These are phyloP conservation scores for Rusavskia elegans DNA, from an alignment of 495 filamentous ascomycete species.

Conservation along the genomic window DNA sequence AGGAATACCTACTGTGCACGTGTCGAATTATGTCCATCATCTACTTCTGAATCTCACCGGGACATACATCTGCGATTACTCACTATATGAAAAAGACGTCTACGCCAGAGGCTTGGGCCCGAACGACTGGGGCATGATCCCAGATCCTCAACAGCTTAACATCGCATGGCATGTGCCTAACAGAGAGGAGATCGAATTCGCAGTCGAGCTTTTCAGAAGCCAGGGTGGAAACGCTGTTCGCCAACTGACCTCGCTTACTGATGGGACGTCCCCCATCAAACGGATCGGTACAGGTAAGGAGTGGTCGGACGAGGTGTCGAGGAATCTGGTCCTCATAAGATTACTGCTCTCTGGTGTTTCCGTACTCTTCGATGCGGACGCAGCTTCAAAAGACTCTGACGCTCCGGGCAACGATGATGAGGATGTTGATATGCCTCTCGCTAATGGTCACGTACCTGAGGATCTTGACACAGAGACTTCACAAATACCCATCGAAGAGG, in stretches of 20 bases:
- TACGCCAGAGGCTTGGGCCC: constrained; percentile 39
- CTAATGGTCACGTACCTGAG: constrained; percentile 27
- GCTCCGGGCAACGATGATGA: constrained; percentile 16
- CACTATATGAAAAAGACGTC: constrained; percentile 60
- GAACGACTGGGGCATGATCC: constrained; percentile 61
- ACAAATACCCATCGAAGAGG: constrained; percentile 39
- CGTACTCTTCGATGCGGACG: constrained; percentile 69
- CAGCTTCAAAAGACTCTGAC: constrained; percentile 26
- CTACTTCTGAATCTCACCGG: constrained; percentile 92
- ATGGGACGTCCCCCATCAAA: constrained; percentile 70
- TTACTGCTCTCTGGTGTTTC: constrained; percentile 79
- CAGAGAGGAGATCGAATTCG: constrained; percentile 67
- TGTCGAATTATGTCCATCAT: constrained; percentile 96
- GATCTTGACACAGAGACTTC: constrained; percentile 46
- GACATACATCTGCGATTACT: constrained; percentile 80
- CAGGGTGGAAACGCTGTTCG: constrained; percentile 54
- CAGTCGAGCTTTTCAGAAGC: constrained; percentile 69
- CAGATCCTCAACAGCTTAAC: constrained; percentile 54
- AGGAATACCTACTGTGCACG: constrained; percentile 84
- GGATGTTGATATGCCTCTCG: constrained; percentile 15
- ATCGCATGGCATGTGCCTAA: constrained; percentile 85
- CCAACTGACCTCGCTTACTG: constrained; percentile 57
- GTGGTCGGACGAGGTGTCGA: constrained; percentile 91
- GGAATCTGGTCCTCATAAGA: constrained; percentile 73
- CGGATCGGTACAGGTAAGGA: constrained; percentile 91